These are phyloP conservation scores for Sphaerulina populicola DNA, from an alignment of 2,329 filamentous ascomycete genomes.

Conservation along the genomic window DNA sequence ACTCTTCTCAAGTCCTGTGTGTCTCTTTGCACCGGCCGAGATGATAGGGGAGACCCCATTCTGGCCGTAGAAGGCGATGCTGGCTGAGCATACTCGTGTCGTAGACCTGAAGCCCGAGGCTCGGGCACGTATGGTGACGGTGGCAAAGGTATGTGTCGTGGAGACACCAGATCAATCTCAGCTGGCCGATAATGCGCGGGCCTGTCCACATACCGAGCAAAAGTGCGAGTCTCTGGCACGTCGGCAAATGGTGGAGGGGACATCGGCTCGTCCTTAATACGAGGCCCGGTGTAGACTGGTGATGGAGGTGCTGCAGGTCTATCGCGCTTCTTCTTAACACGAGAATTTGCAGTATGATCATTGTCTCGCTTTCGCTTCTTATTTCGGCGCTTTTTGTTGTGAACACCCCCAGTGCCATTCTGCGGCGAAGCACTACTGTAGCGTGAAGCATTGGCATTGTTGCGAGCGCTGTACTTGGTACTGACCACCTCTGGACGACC, in stretches of 20 bases:
- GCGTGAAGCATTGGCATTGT: constrained; percentile 21
- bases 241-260: constrained; percentile 51
- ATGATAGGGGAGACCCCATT: constrained; percentile 32
- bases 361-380: constrained; percentile 33
- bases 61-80: constrained; percentile 35
- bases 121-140: constrained; percentile 41
- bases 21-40: constrained; percentile 35
- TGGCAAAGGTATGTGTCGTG: constrained; percentile 31
- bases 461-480: constrained; percentile 20
- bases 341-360: constrained; percentile 13
- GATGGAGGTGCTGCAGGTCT: constrained; percentile 32
- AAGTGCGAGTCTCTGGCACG: constrained; percentile 32
- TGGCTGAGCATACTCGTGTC: constrained; percentile 37
- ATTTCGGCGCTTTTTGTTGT: constrained; percentile 29
- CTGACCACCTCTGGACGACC: constrained; percentile 29
- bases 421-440: constrained; percentile 26
- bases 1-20: constrained; percentile 42
- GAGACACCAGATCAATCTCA: constrained; percentile 35
- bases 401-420: constrained; percentile 17
- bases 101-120: constrained; percentile 32
- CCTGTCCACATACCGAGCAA: constrained; percentile 32
- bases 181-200: constrained; percentile 32
- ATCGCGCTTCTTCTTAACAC: constrained; percentile 28
- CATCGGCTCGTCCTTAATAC: constrained; percentile 56
- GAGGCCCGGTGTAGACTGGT: constrained; percentile 37